A percentile compares a stretch with the other conserved stretches of the same genome.
phyloP scores from a whole-genome alignment of 495 filamentous ascomycete species.

The Aspergillus steynii region DNA sequence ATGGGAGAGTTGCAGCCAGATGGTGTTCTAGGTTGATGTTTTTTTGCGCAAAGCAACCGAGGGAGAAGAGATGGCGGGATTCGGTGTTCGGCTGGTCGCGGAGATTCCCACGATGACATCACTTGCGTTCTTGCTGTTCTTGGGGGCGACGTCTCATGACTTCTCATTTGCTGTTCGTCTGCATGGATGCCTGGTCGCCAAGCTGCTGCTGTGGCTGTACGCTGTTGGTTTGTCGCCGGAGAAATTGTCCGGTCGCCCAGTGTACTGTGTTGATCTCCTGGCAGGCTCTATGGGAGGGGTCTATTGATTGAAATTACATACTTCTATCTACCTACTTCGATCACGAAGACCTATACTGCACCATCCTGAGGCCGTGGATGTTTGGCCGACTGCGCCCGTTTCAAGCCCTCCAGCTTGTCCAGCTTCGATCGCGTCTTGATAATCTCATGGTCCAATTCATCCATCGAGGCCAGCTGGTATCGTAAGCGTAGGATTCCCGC shows the following conservation, averaged over 20 bases:
- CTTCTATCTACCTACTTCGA: neutral
- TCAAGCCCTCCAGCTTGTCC: constrained; percentile 16
- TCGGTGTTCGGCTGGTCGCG: neutral
- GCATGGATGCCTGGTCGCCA: neutral
- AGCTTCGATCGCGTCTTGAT: constrained; percentile 15
- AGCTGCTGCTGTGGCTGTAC: neutral
- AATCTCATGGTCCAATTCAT: constrained; percentile 32
- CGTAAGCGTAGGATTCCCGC: constrained; percentile 30
- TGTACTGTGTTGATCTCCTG: too few species aligned
- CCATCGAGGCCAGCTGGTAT: constrained; percentile 25
- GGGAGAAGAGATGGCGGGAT: neutral
- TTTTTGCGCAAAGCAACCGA: too few species aligned
- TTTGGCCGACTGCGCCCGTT: neutral
- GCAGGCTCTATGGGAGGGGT: too few species aligned
- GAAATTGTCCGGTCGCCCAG: too few species aligned
- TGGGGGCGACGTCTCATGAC: too few species aligned
- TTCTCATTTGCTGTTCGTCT: neutral
- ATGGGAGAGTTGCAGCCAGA: too few species aligned
- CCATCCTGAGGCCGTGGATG: neutral
- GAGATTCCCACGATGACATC: neutral
- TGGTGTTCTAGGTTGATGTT: too few species aligned
- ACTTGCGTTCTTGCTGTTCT: neutral
- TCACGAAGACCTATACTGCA: neutral
- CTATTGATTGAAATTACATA: neutral
- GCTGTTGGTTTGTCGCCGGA: too few species aligned